Base-by-base conservation (phyloP, 352 stramenopile genomes). In the Phytophthora multivora region DNA sequence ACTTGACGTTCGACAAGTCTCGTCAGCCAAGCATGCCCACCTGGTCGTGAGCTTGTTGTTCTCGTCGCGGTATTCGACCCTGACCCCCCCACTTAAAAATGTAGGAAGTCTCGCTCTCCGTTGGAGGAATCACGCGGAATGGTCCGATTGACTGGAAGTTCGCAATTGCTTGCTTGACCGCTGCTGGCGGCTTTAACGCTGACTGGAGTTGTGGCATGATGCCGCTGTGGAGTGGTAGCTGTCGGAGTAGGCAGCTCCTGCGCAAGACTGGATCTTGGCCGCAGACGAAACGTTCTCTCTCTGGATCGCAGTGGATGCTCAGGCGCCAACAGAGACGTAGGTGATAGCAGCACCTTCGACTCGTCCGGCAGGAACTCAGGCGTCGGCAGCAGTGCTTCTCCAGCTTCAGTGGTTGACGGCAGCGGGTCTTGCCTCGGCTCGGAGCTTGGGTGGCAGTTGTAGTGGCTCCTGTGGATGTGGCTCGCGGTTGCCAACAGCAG, bases 11-110 rank as follows among this genome's bases (percentile, higher is more conserved):
- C 39, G 21, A 9, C 51, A 59, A 3, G 13, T n/a, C 25, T 59
- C 51, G 16, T 59, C 26, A 0, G 18, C 46, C 2, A 53, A n/a
- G n/a, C 46, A 53, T n/a, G 28, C 28, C 28, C 46, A 52, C 35
- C 28, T 5, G 12, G 46, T 26, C 4, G 16, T 52, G 0, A 52
- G 18, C 0, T 42, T 16, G 9, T 28, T 26, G 19, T 50, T 59
- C 16, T 59, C 51, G 15, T 40, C 46, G 3, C 15, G n/a, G 43
- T 42, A 51, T 25, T 43, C n/a, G n/a, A 59, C 30, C n/a, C 51
- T 26, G 1, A 59, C 51, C 4, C 51, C n/a, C 38, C 26, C 51
- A 59, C 21, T 59, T 59, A 21, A 51, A 59, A 35, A 50, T 59
- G 18, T 40, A 59, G 2, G 28, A 51, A 16, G 39, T 59, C 12